Conservation (phyloP, 2,329 filamentous ascomycete genomes). For the Sclerotinia sclerotiorum region DNA sequence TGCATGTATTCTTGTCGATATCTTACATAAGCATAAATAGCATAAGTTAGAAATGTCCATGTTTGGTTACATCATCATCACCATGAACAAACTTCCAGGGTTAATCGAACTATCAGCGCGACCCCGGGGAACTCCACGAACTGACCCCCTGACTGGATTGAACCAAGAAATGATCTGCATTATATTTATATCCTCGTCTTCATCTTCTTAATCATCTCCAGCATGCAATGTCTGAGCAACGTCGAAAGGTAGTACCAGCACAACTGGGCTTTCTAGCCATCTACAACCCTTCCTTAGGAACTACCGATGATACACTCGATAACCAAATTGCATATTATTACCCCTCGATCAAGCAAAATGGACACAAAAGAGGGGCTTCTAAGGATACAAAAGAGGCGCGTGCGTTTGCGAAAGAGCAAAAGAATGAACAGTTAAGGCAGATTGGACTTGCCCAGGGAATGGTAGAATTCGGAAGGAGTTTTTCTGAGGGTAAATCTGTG, state of each 20-base stretch:
- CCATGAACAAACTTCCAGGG: not conserved
- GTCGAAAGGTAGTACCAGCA: constrained; percentile 56
- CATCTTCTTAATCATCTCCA: constrained; percentile 7
- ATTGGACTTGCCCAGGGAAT: constrained; percentile 96
- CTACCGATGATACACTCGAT: constrained; percentile 57
- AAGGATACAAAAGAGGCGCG: constrained; percentile 34
- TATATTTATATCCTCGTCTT: constrained; percentile 11
- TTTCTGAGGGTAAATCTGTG: constrained; percentile 73
- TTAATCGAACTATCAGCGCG: not conserved
- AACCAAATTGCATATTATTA: constrained; percentile 90
- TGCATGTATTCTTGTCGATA: not conserved
- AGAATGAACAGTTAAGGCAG: constrained; percentile 85
- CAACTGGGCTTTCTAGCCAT: constrained; percentile 89
- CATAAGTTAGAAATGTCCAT: not conserved
- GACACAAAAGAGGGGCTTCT: constrained; percentile 11
- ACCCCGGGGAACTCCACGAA: not conserved
- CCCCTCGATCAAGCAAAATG: constrained; percentile 36
- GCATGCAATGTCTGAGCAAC: constrained; percentile 37
- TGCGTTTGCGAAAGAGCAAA: constrained; percentile 56
- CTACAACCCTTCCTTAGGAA: constrained; percentile 84
- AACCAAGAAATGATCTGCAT: constrained; percentile 4
- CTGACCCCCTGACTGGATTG: not conserved
- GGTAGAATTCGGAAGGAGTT: constrained; percentile 87
- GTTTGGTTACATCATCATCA: constrained; percentile 7
- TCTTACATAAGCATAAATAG: constrained; percentile 5